Conservation (phyloP, 257 asterid species). For the Solanum phureja region DNA sequence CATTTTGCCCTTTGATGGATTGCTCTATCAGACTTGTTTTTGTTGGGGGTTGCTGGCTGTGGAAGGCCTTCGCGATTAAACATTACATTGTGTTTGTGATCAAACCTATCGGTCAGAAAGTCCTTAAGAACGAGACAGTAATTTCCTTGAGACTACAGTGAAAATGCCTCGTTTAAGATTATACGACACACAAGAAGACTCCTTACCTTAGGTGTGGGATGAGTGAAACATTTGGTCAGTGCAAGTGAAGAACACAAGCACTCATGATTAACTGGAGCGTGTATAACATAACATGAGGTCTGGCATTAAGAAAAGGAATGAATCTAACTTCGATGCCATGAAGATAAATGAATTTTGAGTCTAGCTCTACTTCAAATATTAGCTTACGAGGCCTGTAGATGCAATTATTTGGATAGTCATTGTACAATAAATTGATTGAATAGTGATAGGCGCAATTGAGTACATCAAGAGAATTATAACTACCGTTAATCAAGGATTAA, state of each 20-base stretch:
- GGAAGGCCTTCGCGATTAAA: background rate
- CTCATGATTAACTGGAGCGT: background rate
- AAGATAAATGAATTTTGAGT: background rate
- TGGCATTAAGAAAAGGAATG: background rate
- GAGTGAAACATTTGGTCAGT: background rate
- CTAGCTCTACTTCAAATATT: background rate
- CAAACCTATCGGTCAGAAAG: background rate
- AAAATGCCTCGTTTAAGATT: background rate
- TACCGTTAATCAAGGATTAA: background rate
- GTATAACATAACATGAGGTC: background rate
- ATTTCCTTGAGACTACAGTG: background rate
- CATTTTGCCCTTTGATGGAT: background rate
- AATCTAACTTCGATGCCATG: accelerated
- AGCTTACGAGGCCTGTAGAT: background rate
- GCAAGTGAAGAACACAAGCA: background rate
- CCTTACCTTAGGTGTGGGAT: background rate
- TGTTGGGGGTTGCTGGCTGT: background rate
- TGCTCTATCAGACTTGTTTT: background rate
- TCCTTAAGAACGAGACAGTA: background rate
- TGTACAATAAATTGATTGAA: background rate
- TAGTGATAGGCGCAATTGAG: background rate
- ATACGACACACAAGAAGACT: background rate
- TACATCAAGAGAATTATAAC: background rate
- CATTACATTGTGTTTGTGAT: background rate
- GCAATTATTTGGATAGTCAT: background rate